Percentiles rank a stretch among this genome's conserved stretches.
Conservation (phyloP, 2,329 filamentous ascomycete species). For the Sporothrix euskadiensis region DNA sequence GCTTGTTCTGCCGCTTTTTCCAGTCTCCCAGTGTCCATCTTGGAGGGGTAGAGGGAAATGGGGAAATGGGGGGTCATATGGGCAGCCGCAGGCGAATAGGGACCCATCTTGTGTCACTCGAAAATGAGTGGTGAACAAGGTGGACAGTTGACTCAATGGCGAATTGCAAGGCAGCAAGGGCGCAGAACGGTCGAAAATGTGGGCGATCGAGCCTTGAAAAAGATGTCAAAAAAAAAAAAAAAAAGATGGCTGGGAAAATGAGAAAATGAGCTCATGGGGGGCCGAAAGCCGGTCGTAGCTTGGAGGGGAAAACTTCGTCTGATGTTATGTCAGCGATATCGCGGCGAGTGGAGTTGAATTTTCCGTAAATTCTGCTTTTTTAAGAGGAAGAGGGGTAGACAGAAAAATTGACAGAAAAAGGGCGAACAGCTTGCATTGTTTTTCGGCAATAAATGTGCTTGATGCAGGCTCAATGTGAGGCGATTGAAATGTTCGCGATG, state of each 20-base stretch:
- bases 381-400: neutral
- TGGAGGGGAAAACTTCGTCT: neutral
- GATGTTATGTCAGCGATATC: conserved; percentile 8
- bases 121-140: conserved; percentile 5
- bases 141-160: neutral
- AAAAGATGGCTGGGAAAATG: conserved; percentile 1
- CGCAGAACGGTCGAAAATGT: neutral
- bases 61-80: neutral
- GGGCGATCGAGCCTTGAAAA: neutral
- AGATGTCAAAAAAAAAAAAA: conserved; percentile 1
- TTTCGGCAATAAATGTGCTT: neutral
- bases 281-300: neutral
- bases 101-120: conserved; percentile 12
- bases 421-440: neutral
- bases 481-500: neutral
- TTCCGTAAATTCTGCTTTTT: neutral
- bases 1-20: neutral
- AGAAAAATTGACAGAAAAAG: neutral
- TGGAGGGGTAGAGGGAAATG: neutral
- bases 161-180: neutral
- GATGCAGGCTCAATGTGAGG: neutral
- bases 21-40: neutral
- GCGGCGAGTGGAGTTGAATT: neutral
- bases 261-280: conserved; percentile 3
- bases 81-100: neutral